phyloP scores from a whole-genome alignment of 345 rosid species.

The Cardamine resedifolia region DNA sequence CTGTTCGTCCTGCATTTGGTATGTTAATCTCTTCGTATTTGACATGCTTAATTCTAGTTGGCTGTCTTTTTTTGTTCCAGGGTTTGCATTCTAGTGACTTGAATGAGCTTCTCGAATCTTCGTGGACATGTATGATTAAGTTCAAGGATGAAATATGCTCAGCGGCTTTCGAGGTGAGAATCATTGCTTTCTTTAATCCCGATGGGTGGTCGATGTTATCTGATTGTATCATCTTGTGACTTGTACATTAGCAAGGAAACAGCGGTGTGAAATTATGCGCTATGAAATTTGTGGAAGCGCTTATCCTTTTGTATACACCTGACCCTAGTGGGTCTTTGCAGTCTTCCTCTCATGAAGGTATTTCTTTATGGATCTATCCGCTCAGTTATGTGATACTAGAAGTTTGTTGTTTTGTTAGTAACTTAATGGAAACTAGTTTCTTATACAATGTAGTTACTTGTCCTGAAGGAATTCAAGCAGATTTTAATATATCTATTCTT shows the following conservation, averaged over 20 bases:
- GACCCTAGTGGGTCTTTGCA: slow-evolving; percentile 65
- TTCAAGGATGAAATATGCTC: slow-evolving; percentile 82
- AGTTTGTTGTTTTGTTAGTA: background rate
- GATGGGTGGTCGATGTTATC: slow-evolving; percentile 14
- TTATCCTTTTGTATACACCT: slow-evolving; percentile 84
- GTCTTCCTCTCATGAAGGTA: slow-evolving; percentile 71
- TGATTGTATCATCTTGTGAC: slow-evolving; percentile 23
- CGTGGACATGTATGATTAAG: slow-evolving; percentile 81
- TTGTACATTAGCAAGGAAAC: slow-evolving; percentile 63
- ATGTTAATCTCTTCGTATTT: background rate
- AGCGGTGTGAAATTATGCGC: slow-evolving; percentile 77
- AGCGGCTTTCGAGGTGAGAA: slow-evolving; percentile 70
- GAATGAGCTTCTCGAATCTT: slow-evolving; percentile 62
- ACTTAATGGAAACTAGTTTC: slow-evolving; percentile 13
- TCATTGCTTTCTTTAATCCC: slow-evolving; percentile 10
- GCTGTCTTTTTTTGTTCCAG: slow-evolving; percentile 43
- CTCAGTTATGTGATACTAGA: slow-evolving; percentile 7
- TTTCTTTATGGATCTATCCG: slow-evolving; percentile 5
- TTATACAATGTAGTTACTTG: slow-evolving; percentile 28
- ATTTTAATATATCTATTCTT: slow-evolving; percentile 80
- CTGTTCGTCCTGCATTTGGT: background rate
- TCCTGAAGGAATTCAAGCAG: slow-evolving; percentile 54
- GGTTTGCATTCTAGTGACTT: slow-evolving; percentile 69
- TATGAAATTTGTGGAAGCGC: slow-evolving; percentile 83
- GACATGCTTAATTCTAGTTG: slow-evolving; percentile 7